Conservation (phyloP, 805 yeast genomes). For the Saccharomycopsis babjevae region DNA sequence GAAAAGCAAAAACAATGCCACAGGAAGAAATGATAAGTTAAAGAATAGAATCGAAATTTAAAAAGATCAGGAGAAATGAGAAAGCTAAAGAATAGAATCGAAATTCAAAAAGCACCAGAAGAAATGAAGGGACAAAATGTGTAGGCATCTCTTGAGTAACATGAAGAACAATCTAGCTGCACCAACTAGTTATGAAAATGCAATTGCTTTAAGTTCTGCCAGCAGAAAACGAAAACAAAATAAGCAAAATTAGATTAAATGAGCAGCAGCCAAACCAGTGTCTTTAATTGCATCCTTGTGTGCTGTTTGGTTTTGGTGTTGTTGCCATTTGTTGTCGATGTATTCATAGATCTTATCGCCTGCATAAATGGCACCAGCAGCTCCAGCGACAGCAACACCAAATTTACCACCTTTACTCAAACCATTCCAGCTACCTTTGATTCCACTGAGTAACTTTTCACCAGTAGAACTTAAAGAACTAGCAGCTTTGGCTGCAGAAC, state of each 20-base stretch:
- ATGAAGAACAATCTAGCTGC: neutral
- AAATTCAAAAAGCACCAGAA: too few species aligned
- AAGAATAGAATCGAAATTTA: too few species aligned
- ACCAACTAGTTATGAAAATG: neutral
- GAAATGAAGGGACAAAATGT: too few species aligned
- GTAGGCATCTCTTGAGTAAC: neutral
- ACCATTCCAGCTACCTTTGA: neutral
- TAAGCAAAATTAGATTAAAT: neutral
- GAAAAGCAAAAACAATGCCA: too few species aligned
- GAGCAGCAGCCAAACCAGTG: neutral
- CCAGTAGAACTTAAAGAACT: neutral
- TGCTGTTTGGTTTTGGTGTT: neutral
- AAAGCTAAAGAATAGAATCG: too few species aligned
- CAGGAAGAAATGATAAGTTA: too few species aligned
- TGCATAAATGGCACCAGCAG: conserved; percentile 6
- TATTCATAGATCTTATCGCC: neutral
- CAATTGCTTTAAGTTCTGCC: neutral
- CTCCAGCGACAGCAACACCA: conserved; percentile 7
- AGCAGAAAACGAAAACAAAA: neutral
- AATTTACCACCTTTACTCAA: conserved; percentile 3
- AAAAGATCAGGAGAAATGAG: too few species aligned
- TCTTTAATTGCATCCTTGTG: neutral
- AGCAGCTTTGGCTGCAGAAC: neutral
- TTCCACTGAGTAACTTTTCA: neutral
- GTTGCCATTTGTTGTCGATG: neutral